phyloP scores from a whole-genome alignment of 129 eudicot genomes.

The Artemisia argyi region DNA sequence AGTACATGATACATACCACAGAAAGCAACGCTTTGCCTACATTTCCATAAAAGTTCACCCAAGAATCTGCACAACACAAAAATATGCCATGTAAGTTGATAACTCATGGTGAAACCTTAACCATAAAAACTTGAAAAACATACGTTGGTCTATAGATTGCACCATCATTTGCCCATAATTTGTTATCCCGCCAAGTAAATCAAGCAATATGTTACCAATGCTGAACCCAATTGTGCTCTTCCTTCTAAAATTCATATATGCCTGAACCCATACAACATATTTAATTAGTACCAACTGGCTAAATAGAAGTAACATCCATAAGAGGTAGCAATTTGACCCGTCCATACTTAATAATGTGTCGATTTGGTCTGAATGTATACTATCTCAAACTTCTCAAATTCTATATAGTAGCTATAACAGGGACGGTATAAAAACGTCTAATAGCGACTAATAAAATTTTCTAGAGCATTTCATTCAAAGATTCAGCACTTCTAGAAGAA shows the following conservation, averaged over 20 bases:
- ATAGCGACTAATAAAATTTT: no score
- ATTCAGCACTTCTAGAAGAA: no score
- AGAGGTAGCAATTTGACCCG: no score
- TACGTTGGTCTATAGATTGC: slow-evolving; percentile 75
- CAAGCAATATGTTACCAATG: slow-evolving; percentile 81
- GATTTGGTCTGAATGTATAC: no score
- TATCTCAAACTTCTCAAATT: no score
- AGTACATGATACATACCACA: slow-evolving; percentile 44
- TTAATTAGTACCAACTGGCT: neutral
- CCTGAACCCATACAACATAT: slow-evolving; percentile 33
- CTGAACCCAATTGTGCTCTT: slow-evolving; percentile 84
- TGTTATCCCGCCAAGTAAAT: slow-evolving; percentile 70
- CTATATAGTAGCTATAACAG: no score
- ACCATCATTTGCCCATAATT: slow-evolving; percentile 69
- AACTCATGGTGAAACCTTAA: neutral
- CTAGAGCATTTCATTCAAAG: no score
- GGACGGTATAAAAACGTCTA: no score
- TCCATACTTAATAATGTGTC: no score
- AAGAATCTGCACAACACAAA: slow-evolving; percentile 49
- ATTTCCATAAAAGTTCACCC: slow-evolving; percentile 89
- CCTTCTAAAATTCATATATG: slow-evolving; percentile 61
- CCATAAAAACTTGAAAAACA: slow-evolving; percentile 12
- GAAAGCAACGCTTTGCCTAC: slow-evolving; percentile 92
- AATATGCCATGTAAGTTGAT: slow-evolving; percentile 8
- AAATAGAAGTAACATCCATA: neutral